Percentiles rank a stretch among this genome's conserved stretches.
phyloP scores from a whole-genome alignment of 1,139 yeast species.

The Pneumocystis jirovecii region DNA sequence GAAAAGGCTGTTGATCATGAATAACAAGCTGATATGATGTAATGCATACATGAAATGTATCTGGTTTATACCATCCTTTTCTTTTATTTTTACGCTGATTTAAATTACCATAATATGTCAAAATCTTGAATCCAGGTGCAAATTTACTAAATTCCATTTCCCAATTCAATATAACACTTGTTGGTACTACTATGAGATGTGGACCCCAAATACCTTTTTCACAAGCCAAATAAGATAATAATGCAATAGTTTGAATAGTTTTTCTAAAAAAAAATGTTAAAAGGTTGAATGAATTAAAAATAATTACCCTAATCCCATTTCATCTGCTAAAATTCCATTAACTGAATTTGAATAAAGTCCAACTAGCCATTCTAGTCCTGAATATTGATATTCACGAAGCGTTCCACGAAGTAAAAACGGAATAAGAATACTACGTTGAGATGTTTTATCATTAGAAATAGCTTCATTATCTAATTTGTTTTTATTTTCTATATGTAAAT shows the following conservation, averaged over 20 bases:
- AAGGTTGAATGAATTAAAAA: conserved; percentile 11
- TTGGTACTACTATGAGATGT: conserved; percentile 89
- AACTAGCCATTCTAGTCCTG: conserved; percentile 94
- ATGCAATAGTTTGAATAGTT: conserved; percentile 87
- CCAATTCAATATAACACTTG: conserved; percentile 98
- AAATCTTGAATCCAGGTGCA: conserved; percentile 93
- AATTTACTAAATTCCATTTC: conserved; percentile 97
- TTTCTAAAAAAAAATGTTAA: conserved; percentile 25
- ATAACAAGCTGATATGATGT: conserved; percentile 93
- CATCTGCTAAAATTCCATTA: conserved; percentile 95
- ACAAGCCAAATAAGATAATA: conserved; percentile 77
- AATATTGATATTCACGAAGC: conserved; percentile 82
- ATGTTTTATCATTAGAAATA: conserved; percentile 1
- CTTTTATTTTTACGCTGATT: conserved; percentile 92
- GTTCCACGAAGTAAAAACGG: conserved; percentile 56
- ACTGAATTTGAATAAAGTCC: conserved; percentile 83
- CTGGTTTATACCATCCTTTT: conserved; percentile 94
- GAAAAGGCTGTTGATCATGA: conserved; percentile 88
- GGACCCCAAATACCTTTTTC: conserved; percentile 97
- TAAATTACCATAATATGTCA: conserved; percentile 96
- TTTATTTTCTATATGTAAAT: background rate
- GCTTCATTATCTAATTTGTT: background rate
- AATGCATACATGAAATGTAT: conserved; percentile 90
- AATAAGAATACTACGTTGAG: conserved; percentile 19
- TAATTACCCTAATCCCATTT: conserved; percentile 77